Evolutionary conservation across 1,284 basidiomycete species (phyloP).

Genomic region (Athelia sp.): DNA sequence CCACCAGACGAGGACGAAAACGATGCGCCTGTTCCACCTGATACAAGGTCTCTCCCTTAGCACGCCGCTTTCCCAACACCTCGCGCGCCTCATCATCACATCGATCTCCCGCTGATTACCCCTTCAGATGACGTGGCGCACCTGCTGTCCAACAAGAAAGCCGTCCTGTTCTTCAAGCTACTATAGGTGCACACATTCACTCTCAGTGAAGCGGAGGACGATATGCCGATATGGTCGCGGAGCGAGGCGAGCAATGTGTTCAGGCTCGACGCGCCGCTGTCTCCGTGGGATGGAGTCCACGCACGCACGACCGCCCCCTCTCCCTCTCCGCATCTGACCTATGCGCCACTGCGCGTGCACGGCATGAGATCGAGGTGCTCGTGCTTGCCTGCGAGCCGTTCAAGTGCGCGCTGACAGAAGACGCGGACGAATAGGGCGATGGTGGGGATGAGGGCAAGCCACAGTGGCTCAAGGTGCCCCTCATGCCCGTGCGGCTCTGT

Average conservation of each 20-base stretch:
- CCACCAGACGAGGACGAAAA: too few species aligned
- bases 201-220: slow-evolving; percentile 3
- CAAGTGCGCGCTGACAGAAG: slow-evolving; percentile 15
- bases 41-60: slow-evolving; percentile 49
- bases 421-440: slow-evolving; percentile 1
- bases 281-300: slow-evolving; percentile 28
- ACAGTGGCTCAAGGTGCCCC: too few species aligned
- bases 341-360: too few species aligned
- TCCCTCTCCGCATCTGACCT: slow-evolving; percentile 41
- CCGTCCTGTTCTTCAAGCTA: slow-evolving; percentile 43
- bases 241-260: slow-evolving; percentile 27
- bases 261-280: slow-evolving; percentile 40
- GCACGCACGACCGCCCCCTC: slow-evolving; percentile 45
- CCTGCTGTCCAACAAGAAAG: slow-evolving; percentile 42
- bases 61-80: slow-evolving; percentile 36
- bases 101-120: slow-evolving; percentile 42
- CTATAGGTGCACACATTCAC: slow-evolving; percentile 10
- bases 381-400: slow-evolving; percentile 48
- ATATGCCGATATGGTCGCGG: neutral
- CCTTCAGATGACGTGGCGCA: slow-evolving; percentile 32
- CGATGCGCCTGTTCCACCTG: slow-evolving; percentile 54
- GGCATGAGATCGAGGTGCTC: slow-evolving; percentile 43
- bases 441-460: too few species aligned
- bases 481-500: too few species aligned
- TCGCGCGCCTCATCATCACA: slow-evolving; percentile 44